Evolutionary conservation across 441 rosid species (phyloP), one percentile per base, ranked within the genome.

Genomic region (Lepidium campestre): DNA sequence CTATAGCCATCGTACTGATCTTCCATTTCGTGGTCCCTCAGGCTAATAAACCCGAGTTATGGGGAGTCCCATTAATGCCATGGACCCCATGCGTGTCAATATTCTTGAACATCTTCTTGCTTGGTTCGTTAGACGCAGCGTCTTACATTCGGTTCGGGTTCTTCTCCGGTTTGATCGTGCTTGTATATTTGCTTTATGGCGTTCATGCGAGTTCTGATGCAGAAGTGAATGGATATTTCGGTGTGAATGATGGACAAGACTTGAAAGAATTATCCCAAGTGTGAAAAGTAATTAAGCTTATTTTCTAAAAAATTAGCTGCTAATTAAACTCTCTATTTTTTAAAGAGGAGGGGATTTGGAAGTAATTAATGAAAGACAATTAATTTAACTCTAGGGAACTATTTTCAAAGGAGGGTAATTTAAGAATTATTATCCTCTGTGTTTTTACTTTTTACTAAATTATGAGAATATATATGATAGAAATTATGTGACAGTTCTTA

Each of bases 31-130:
- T 57, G 46, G 88, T 87, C 58, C 91, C 87, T 10, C 96, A 88
- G 47, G 91, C 79, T 3, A 73, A 83, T 50, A 85, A 77, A 44
- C 98, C 98, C 0, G 93, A 90, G 74, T 78, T 93, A 29, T 93
- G 99, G 99, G 91, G 93, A 3, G 88, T 89, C 45, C 96, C 99
- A 0, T 67, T 86, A 52, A 91, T 93, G 97, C 99, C 99, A 1
- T 87, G 90, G 95, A 80, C 84, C 36, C 99, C 99, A 0, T 83
- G 87, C 31, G 68, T 76, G 9, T 93, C 97, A 7, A 86, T 93
- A 70, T 89, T 85, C 73, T 57, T 91, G 78, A 87, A 91, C 79
- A 82, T 93, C 12, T 93, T 93, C 71, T 71, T 93, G 61, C 60
- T 93, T 27, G 99, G 97, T 36, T 78, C 89, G 54, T 80, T 91